These are phyloP conservation scores for Borovskyia barvae DNA, from an alignment of 208 protist species.

Conservation along the genomic window DNA sequence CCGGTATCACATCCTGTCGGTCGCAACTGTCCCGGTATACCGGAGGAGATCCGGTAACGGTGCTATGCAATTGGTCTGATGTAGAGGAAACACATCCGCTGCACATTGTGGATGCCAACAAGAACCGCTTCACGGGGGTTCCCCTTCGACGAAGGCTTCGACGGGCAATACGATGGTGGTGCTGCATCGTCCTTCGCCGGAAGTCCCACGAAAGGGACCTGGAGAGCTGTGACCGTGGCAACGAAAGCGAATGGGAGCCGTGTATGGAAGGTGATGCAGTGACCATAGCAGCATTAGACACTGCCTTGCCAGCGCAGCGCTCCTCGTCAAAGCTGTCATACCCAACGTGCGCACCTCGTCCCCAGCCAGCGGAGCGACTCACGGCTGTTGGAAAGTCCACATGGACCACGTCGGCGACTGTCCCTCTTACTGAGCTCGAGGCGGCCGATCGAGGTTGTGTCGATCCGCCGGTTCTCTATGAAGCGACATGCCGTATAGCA, in stretches of 20 bases:
- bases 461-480: constrained; percentile 47
- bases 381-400: not conserved
- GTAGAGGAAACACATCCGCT: constrained; percentile 16
- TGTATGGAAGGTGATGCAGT: too few species aligned
- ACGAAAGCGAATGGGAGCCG: too few species aligned
- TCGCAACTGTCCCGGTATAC: constrained; percentile 74
- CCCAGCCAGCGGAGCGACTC: too few species aligned
- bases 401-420: not conserved
- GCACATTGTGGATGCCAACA: constrained; percentile 13
- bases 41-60: constrained; percentile 60
- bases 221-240: too few species aligned
- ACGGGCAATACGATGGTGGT: constrained; percentile 5
- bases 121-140: constrained; percentile 19
- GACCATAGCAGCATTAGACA: too few species aligned
- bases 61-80: constrained; percentile 61
- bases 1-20: constrained; percentile 63
- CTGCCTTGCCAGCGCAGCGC: too few species aligned
- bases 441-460: constrained; percentile 10
- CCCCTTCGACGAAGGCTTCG: not conserved
- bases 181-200: constrained; percentile 2
- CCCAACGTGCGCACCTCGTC: too few species aligned
- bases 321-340: too few species aligned
- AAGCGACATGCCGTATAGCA: constrained; percentile 51
- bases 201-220: too few species aligned
- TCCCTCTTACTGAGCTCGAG: not conserved